Evolutionary conservation across 345 rosid species (phyloP).

Genomic region (Eucalyptus sp.): DNA sequence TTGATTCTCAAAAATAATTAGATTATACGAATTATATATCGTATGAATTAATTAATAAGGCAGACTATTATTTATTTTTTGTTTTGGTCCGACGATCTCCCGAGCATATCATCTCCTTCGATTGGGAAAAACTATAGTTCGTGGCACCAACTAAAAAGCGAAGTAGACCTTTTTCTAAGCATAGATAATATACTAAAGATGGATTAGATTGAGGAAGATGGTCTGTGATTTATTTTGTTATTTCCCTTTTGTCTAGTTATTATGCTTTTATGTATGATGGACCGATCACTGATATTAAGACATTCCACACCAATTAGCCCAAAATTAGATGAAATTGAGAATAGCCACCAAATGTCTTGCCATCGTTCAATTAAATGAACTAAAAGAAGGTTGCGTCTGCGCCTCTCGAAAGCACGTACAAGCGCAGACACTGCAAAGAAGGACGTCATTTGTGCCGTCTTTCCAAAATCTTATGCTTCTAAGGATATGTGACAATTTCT

Average conservation of each 20-base stretch:
- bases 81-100: neutral
- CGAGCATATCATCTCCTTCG: neutral
- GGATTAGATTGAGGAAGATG: neutral
- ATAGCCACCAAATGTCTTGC: neutral
- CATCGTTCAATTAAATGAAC: neutral
- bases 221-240: neutral
- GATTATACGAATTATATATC: neutral
- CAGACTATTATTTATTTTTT: neutral
- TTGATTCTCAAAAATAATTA: neutral
- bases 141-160: neutral
- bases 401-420: neutral
- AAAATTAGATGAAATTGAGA: neutral
- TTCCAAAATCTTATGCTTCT: neutral
- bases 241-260: neutral
- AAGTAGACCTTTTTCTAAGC: neutral
- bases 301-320: neutral
- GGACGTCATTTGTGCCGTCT: neutral
- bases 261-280: neutral
- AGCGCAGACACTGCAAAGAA: neutral
- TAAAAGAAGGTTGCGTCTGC: neutral
- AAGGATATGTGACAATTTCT: neutral
- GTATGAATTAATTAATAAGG: neutral
- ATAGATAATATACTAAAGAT: neutral
- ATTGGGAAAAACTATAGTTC: neutral
- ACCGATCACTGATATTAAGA: neutral